Evolutionary conservation across 495 filamentous ascomycete species (phyloP), one percentile per base, ranked within the genome.

Genomic region (Chaetomium tenue): DNA sequence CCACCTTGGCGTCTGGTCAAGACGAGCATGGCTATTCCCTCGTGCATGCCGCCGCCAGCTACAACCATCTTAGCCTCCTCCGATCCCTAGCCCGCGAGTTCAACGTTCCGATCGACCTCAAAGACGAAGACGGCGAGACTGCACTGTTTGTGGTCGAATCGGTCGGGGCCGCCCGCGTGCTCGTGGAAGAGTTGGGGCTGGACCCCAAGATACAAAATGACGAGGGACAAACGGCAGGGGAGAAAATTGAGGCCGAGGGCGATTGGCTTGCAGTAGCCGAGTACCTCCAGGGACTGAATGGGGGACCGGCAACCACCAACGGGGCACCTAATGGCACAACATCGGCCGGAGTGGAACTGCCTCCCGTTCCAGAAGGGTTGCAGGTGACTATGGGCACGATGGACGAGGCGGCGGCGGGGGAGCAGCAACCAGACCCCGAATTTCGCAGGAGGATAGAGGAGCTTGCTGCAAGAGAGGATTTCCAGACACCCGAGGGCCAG

Each of bases 11-110:
- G 18, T 82, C 86, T 9, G 71, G 76, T 30, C 90, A 91, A 70
- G 91, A 96, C 74, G 84, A 88, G 63, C 86, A 91, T 66, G 91
- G 91, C 64, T 97, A 98, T 79, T 95, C 93, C 18, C 84, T 97
- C 23, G 78, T 98, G 23, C 94, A 98, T 75, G 95, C 94, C 25
- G 90, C 93, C 8, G 85, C 89, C 37, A 97, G 93, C 65, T 98
- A 98, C 81, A 88, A 87, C 71, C 91, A 97, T 67, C 76, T 88
- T 39, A 84, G 88, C 58, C 88, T 98, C 28, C 85, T 97, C 9
- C 88, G 88, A 50, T 76, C 86, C 1, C 85, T 98, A 2, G 83
- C 95, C n/a, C 78, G 82, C 39, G 90, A 90, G 16, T 92, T 90
- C 75, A 77, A 88, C 25, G 91, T 91, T 12, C 77, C 91, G 63